Conservation (phyloP, 805 yeast genomes). For the Ogataea glucozyma region DNA sequence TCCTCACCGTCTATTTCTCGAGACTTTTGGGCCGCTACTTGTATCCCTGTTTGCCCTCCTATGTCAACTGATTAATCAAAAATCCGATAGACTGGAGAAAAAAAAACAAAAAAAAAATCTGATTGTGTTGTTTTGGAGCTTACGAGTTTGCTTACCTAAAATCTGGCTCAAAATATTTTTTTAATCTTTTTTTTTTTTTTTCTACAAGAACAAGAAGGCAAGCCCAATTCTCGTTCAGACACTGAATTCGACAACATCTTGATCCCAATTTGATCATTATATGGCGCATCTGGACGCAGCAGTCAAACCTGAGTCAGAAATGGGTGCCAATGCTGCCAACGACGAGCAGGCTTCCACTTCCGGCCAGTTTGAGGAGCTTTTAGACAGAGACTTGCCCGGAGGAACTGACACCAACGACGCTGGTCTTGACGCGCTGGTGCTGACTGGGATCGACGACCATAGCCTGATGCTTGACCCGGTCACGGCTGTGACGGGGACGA, state of each 20-base stretch:
- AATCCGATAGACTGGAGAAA: slow-evolving; percentile 1
- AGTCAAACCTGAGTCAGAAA: neutral
- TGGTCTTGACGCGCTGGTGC: slow-evolving; percentile 1
- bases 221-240: slow-evolving; percentile 1
- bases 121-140: neutral
- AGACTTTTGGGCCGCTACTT: neutral
- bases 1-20: slow-evolving; percentile 1
- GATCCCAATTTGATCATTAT: neutral
- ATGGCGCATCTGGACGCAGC: neutral
- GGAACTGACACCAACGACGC: neutral
- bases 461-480: slow-evolving; percentile 17
- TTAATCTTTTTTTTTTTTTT: slow-evolving; percentile 1
- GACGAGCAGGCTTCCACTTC: slow-evolving; percentile 1
- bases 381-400: slow-evolving; percentile 6
- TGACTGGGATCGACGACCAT: slow-evolving; percentile 10
- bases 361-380: slow-evolving; percentile 16
- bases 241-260: neutral
- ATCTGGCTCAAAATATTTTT: neutral
- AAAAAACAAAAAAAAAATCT: neutral
- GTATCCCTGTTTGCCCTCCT: slow-evolving; percentile 2
- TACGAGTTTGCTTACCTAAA: slow-evolving; percentile 1
- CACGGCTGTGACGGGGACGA: slow-evolving; percentile 10
- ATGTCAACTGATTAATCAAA: slow-evolving; percentile 1
- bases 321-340: slow-evolving; percentile 1
- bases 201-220: neutral